Evolutionary conservation across 768 basidiomycete genomes (phyloP), one percentile per base, ranked within the genome.

Genomic region (Antrodiella citrinella): DNA sequence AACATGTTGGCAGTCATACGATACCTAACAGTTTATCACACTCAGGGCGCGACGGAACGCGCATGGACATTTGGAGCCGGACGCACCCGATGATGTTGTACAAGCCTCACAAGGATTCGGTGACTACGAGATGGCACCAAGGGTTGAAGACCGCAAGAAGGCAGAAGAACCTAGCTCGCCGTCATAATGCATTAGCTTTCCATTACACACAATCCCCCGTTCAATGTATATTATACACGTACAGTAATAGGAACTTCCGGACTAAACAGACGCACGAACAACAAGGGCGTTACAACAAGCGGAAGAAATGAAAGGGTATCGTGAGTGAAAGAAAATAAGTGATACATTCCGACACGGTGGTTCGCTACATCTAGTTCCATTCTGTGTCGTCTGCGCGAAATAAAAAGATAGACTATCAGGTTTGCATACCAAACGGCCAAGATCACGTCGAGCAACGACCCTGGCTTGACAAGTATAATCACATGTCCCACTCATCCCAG

Each of bases 11-110:
- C 26, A 39, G 18, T 23, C 21, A 4, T 11, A 42, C n/a, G 15
- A 21, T 20, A 7, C 44, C 30, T 43, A 11, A 47, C 57, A 0
- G 49, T 52, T 35, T 7, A n/a, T n/a, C n/a, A n/a, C n/a, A 47
- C 18, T 2, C 65, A 96, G 93, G 52, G 94, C 94, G 4, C 79
- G 91, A 41, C 74, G 93, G 55, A 96, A 95, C 60, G 68, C 78
- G 23, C 77, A 78, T 53, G 94, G 94, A 1, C 89, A 94, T 47
- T 71, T 92, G 13, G 92, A 93, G 53, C 94, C 94, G 3, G 94
- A 97, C 62, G 94, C 94, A 0, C 70, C 78, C 2, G 84, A 92
- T 18, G 81, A 84, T 18, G 79, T 78, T 15, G 76, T 96, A 11
- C 84, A 91, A 56, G 78, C 76, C 43, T 92, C 92, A 2, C 72